These are phyloP conservation scores for Colletotrichum neosansevieriae DNA, from an alignment of 2,329 filamentous ascomycete species.

Conservation along the genomic window DNA sequence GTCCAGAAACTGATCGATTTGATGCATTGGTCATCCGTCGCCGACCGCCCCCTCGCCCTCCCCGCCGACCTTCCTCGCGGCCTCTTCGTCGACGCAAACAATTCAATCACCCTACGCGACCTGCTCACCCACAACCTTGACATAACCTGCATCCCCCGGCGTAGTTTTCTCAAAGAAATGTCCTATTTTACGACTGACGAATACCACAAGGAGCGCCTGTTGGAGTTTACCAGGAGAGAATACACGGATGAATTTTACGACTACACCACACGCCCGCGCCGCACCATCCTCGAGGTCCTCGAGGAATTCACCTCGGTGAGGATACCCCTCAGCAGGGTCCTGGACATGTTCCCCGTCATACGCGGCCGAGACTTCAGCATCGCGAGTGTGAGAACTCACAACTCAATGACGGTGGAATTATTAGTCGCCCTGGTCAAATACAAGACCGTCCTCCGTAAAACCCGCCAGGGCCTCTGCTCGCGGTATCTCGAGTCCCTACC, in stretches of 20 bases:
- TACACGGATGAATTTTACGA: constrained; percentile 94
- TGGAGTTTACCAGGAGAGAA: constrained; percentile 84
- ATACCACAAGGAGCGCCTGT: constrained; percentile 82
- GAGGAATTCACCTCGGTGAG: constrained; percentile 89
- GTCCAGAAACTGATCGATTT: constrained; percentile 82
- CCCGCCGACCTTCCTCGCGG: constrained; percentile 42
- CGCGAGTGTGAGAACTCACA: constrained; percentile 73
- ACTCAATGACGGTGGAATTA: constrained; percentile 68
- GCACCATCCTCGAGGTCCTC: constrained; percentile 91
- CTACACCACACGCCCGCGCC: constrained; percentile 90
- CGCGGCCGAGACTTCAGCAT: constrained; percentile 96
- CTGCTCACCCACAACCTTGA: constrained; percentile 88
- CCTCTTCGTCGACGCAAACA: constrained; percentile 53
- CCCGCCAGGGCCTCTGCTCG: constrained; percentile 89
- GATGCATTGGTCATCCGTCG: constrained; percentile 82
- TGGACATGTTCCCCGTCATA: constrained; percentile 82
- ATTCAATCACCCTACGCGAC: constrained; percentile 73
- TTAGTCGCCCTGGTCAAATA: constrained; percentile 92
- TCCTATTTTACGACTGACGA: constrained; percentile 79
- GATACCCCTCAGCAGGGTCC: constrained; percentile 79
- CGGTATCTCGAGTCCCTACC: constrained; percentile 80
- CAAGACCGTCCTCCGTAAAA: constrained; percentile 85
- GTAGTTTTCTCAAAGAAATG: constrained; percentile 85
- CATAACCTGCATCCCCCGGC: constrained; percentile 87
- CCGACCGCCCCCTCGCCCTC: constrained; percentile 72